Percentiles rank a stretch among this genome's conserved stretches.
These are phyloP conservation scores for Noccaea bulbosa DNA, from an alignment of 345 rosid species.

Conservation along the genomic window DNA sequence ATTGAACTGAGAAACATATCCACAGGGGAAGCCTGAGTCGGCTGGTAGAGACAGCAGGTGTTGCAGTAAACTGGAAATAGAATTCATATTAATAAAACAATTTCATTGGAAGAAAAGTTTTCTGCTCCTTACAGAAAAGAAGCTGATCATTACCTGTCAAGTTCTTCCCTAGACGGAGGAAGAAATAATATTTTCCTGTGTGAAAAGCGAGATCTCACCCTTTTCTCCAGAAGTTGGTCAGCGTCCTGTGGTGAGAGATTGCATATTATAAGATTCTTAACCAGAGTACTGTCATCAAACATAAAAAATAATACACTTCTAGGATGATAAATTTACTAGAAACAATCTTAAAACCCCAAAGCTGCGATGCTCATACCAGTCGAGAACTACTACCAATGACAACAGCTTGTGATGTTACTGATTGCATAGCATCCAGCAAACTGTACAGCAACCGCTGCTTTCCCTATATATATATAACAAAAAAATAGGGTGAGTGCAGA, in stretches of 20 bases:
- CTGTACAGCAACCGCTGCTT: constrained; percentile 87
- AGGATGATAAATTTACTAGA: constrained; percentile 12
- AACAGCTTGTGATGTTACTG: constrained; percentile 89
- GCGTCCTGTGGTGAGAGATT: constrained; percentile 67
- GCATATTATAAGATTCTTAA: constrained; percentile 13
- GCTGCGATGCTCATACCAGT: constrained; percentile 52
- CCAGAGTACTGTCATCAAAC: constrained; percentile 21
- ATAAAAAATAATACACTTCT: neutral
- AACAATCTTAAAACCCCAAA: constrained; percentile 8
- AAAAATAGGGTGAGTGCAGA: constrained; percentile 30
- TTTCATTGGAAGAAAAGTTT: neutral
- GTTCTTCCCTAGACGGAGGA: constrained; percentile 73
- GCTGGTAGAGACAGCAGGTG: constrained; percentile 72
- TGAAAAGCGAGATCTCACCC: constrained; percentile 96
- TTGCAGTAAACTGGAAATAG: constrained; percentile 71
- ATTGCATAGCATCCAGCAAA: constrained; percentile 94
- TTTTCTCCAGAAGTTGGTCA: constrained; percentile 93
- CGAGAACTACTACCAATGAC: constrained; percentile 83
- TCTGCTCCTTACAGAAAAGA: constrained; percentile 23
- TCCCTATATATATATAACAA: constrained; percentile 61
- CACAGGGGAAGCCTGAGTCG: constrained; percentile 66
- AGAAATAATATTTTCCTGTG: constrained; percentile 83
- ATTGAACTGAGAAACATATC: constrained; percentile 68
- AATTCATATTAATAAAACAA: constrained; percentile 16
- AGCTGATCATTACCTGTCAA: constrained; percentile 56